Conservation (phyloP, 2,329 filamentous ascomycete genomes). For the Lithohypha guttulata region DNA sequence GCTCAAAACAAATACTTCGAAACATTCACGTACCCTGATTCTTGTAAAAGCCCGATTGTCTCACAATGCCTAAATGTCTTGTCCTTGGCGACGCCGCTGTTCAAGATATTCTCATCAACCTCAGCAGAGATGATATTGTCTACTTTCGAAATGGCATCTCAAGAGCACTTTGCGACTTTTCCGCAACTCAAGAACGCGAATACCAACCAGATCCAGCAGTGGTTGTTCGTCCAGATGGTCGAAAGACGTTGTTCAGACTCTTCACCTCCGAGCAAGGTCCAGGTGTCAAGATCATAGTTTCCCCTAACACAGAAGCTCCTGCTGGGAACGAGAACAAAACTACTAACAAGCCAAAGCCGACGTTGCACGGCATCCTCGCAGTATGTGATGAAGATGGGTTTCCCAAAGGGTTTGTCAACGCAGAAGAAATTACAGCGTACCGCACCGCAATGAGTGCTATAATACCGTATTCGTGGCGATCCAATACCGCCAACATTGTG, state of each 20-base stretch:
- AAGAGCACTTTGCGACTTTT: neutral
- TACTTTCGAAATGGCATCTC: constrained; percentile 1
- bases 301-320: neutral
- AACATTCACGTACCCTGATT: too few species aligned
- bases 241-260: constrained; percentile 5
- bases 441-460: constrained; percentile 65
- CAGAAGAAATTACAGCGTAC: constrained; percentile 66
- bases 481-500: constrained; percentile 23
- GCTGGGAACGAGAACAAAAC: neutral
- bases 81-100: constrained; percentile 7
- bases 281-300: constrained; percentile 8
- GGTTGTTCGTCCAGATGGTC: constrained; percentile 1
- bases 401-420: constrained; percentile 53
- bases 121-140: constrained; percentile 3
- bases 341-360: neutral
- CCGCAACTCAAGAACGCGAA: constrained; percentile 1
- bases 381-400: neutral
- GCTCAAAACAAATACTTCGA: too few species aligned
- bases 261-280: constrained; percentile 2
- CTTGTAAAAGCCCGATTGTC: too few species aligned
- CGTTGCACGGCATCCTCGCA: neutral
- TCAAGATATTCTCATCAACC: constrained; percentile 8
- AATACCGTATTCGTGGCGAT: constrained; percentile 28
- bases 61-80: too few species aligned
- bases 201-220: constrained; percentile 8